phyloP scores from a whole-genome alignment of 2,329 filamentous ascomycete species.

The Alternaria rosae region DNA sequence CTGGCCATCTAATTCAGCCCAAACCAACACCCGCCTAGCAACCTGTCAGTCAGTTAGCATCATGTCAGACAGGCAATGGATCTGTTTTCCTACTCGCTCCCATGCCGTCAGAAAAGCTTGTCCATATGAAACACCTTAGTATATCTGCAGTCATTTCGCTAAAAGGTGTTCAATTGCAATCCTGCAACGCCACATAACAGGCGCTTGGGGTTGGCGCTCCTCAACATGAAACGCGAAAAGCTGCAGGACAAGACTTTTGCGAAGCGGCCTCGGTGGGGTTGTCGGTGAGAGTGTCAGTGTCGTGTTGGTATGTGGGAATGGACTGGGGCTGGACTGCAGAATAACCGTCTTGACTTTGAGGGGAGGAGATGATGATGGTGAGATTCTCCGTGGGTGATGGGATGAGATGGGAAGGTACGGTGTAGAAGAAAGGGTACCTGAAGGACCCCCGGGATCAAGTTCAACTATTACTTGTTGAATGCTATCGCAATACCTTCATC shows the following conservation, averaged over 20 bases:
- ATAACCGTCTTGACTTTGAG: background rate
- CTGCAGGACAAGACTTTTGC: background rate
- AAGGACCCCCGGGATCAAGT: background rate
- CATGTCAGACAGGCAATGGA: too few species aligned
- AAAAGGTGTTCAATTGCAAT: background rate
- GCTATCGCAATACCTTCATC: accelerated
- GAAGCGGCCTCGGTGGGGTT: background rate
- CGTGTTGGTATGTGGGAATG: background rate
- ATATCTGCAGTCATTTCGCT: background rate
- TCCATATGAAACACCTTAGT: background rate
- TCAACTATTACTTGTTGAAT: accelerated
- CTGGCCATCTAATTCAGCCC: too few species aligned
- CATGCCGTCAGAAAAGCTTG: conserved; percentile 3
- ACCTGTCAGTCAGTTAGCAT: too few species aligned
- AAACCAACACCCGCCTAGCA: too few species aligned
- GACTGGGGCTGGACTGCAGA: background rate
- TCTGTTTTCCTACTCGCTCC: background rate
- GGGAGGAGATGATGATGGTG: background rate
- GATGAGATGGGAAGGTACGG: background rate
- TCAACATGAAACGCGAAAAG: background rate
- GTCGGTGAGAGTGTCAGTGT: background rate
- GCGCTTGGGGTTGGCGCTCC: background rate
- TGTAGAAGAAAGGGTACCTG: background rate
- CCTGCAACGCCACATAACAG: background rate
- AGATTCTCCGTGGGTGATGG: too few species aligned